Evolutionary conservation across 1,284 basidiomycete species (phyloP).

Genomic region (Athelia psychrophila): DNA sequence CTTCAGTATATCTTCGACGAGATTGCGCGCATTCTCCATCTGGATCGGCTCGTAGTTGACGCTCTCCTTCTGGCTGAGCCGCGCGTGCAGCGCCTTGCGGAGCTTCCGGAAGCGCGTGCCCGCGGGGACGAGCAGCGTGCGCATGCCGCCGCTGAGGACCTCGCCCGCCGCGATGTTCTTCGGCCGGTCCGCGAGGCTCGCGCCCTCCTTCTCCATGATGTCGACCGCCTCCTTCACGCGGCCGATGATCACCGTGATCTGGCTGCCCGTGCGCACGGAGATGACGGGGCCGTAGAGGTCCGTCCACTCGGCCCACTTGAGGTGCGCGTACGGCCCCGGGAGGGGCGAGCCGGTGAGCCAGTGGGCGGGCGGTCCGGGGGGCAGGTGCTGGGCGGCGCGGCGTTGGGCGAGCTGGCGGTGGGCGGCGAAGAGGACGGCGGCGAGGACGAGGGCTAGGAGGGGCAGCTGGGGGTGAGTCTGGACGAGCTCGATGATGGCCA

Average conservation of each 20-base stretch:
- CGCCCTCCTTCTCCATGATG: constrained; percentile 54
- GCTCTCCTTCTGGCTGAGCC: constrained; percentile 47
- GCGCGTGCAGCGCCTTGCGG: constrained; percentile 51
- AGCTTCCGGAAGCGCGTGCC: constrained; percentile 45
- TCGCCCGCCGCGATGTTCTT: constrained; percentile 45
- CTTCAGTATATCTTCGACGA: constrained; percentile 50
- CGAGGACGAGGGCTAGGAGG: too few species aligned
- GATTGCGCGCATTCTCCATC: constrained; percentile 40
- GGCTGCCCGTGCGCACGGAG: neutral
- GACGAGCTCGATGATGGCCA: too few species aligned
- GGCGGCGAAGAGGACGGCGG: too few species aligned
- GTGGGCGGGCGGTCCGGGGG: too few species aligned
- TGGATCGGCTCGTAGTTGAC: constrained; percentile 46
- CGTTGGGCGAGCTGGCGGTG: too few species aligned
- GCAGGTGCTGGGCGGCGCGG: too few species aligned
- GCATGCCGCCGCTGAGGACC: constrained; percentile 45
- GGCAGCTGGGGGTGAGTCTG: too few species aligned
- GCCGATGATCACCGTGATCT: neutral
- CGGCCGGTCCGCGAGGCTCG: constrained; percentile 44
- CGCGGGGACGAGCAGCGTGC: constrained; percentile 38
- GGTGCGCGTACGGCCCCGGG: too few species aligned
- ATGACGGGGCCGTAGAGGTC: neutral
- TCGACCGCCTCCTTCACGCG: constrained; percentile 39
- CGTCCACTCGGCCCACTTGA: neutral
- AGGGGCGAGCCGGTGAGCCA: too few species aligned